Base-by-base conservation (phyloP, 441 rosid species). In the Gossypium aridum region DNA sequence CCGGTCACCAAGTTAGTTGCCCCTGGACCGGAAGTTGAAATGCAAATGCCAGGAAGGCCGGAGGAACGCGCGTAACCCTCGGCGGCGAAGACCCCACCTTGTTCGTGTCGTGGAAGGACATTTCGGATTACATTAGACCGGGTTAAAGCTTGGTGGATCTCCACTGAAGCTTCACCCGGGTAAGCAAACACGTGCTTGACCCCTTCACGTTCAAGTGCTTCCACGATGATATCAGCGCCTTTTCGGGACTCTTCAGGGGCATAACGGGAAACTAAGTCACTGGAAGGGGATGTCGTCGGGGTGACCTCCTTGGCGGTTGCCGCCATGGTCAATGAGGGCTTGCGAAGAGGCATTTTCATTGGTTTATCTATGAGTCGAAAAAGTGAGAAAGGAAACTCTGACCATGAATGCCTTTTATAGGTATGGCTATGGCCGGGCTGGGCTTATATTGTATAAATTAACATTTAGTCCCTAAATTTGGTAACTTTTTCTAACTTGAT, bases 291-390 rank as follows among this genome's bases (percentile, higher is more conserved):
- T 12, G 8, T 60, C 13, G 8, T 12, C 26, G 19, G 19, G 37
- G 37, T 13, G 64, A 34, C 37, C 16, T 59, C 54, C 78, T 26
- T 64, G 85, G 82, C 57, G 4, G 79, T 57, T 3, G 82, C 79
- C 74, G 84, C 86, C 86, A 81, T 81, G 16, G 51, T 53, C 51
- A 45, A 72, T 8, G 34, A 45, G 25, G 13, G 13, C n/a, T 14
- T 25, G 13, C 31, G 0, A 1, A 5, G 64, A 3, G 17, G 34
- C 7, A 34, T 60, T 60, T 60, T 4, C 34, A 2, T 25, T 60
- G 7, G 64, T 60, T 7, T 60, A 12, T 60, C 17, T 67, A 5
- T 34, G 39, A 34, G 39, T 34, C 39, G 59, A 17, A 23, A 2
- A 17, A 54, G 59, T 5, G 9, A 54, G 6, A 6, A 0, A 2